Evolutionary conservation across 805 yeast genomes (phyloP).

Genomic region (Cyberlindnera misumaiensis): DNA sequence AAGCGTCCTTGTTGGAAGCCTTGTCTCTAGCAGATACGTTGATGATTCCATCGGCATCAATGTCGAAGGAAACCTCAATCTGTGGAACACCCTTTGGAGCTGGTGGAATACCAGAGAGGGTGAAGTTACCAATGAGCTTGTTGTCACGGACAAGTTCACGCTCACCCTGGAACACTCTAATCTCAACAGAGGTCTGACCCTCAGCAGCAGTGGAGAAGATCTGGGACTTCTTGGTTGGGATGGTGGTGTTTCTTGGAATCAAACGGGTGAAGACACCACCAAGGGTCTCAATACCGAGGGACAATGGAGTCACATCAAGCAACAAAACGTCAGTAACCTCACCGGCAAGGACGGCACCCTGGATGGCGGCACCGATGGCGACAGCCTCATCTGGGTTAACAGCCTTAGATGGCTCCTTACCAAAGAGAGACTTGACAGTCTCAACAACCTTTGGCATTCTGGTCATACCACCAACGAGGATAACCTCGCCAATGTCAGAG

Average conservation of each 20-base stretch:
- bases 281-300: slow-evolving; percentile 75
- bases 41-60: slow-evolving; percentile 79
- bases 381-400: slow-evolving; percentile 89
- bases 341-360: slow-evolving; percentile 81
- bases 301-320: slow-evolving; percentile 75
- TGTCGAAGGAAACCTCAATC: slow-evolving; percentile 67
- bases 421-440: slow-evolving; percentile 54
- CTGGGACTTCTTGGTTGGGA: slow-evolving; percentile 68
- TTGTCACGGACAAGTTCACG: slow-evolving; percentile 94
- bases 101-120: slow-evolving; percentile 64
- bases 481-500: slow-evolving; percentile 66
- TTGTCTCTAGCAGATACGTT: slow-evolving; percentile 80
- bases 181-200: slow-evolving; percentile 78
- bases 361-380: slow-evolving; percentile 85
- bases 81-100: slow-evolving; percentile 81
- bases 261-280: slow-evolving; percentile 77
- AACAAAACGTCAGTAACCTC: slow-evolving; percentile 74
- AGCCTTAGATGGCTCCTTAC: slow-evolving; percentile 61
- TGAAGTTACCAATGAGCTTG: slow-evolving; percentile 71
- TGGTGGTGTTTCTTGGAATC: slow-evolving; percentile 69
- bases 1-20: slow-evolving; percentile 74
- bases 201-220: slow-evolving; percentile 77
- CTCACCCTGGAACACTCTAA: slow-evolving; percentile 78
- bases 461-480: slow-evolving; percentile 85
- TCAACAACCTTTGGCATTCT: slow-evolving; percentile 78